These are phyloP conservation scores for Dinochytrium kinnereticum DNA, from an alignment of 371 early-diverging fungal genomes.

Conservation along the genomic window DNA sequence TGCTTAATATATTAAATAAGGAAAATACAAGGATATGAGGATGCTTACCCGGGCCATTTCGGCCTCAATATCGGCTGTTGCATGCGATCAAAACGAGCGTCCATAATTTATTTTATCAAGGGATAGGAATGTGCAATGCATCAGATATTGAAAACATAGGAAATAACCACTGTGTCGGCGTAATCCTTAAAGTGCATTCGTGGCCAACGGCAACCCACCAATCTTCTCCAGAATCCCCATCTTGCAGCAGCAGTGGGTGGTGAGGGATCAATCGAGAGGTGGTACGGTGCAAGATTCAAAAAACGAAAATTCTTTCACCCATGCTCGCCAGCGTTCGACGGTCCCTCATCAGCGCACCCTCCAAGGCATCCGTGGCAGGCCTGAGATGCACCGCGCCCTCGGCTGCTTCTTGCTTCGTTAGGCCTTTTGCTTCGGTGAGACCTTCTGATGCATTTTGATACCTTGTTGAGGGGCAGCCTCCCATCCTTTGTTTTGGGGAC, in stretches of 20 bases:
- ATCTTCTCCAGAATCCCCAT: slow-evolving; percentile 97
- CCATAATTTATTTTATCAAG: too few species aligned
- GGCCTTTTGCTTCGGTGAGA: not conserved
- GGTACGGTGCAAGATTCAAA: not conserved
- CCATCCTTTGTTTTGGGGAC: too few species aligned
- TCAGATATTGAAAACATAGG: too few species aligned
- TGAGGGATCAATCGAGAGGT: not conserved
- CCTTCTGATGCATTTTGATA: too few species aligned
- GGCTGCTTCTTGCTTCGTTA: not conserved
- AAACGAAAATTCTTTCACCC: too few species aligned
- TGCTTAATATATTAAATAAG: too few species aligned
- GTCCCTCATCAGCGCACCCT: not conserved
- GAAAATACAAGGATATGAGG: too few species aligned
- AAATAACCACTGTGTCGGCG: too few species aligned
- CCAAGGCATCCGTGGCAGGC: not conserved
- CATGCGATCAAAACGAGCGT: slow-evolving; percentile 24
- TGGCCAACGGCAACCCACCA: slow-evolving; percentile 46
- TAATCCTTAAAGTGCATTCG: not conserved
- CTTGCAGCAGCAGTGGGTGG: not conserved
- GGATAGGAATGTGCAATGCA: too few species aligned
- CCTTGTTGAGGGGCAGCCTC: too few species aligned
- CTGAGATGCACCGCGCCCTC: not conserved
- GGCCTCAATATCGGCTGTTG: slow-evolving; percentile 65
- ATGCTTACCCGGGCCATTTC: slow-evolving; percentile 53
- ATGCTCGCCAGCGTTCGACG: not conserved